Evolutionary conservation across 768 basidiomycete genomes (phyloP), one percentile per base, ranked within the genome.

Genomic region (Cystobasidium tubakii): DNA sequence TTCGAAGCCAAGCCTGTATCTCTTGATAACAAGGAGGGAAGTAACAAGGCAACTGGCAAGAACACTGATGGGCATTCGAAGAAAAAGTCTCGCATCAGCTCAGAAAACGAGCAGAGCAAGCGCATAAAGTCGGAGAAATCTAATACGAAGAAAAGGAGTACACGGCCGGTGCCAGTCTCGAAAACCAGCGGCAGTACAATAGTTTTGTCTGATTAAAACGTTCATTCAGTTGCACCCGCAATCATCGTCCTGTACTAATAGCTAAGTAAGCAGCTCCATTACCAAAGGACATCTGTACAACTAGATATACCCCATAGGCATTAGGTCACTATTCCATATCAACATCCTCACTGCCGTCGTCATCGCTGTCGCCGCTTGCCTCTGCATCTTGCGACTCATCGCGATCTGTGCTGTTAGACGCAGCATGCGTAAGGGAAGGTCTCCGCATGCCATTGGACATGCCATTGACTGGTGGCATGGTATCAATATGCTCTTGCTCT

Each of bases 321-420:
- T 23, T 4, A n/a, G n/a, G 25, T 21, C 13, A 29, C 21, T 60
- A 60, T 21, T 71, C 69, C 69, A 71, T 71, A 6, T 71, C 69
- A 55, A 60, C 44, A 29, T 71, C 69, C 23, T 71, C 66, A 21
- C 44, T 53, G n/a, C 17, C 66, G 4, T 67, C 66, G 29, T 67
- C 66, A 17, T 67, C 69, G 34, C 55, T 55, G 21, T 71, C 69
- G 12, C 55, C 69, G 54, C 44, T 62, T 39, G 33, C 69, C 21
- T 71, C 69, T 27, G 53, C 66, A 27, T 69, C 66, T 17, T 69
- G 44, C 15, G 42, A 50, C 43, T 50, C 4, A 23, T 43, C 66
- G 17, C 23, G 36, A 23, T 46, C 63, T 10, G 63, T 65, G 63
- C 63, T 43, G 25, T 36, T 46, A 7, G 63, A 60, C 9, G 57